These are phyloP conservation scores for Diddensiella transvaalensis DNA, from an alignment of 805 yeast genomes.

Conservation along the genomic window DNA sequence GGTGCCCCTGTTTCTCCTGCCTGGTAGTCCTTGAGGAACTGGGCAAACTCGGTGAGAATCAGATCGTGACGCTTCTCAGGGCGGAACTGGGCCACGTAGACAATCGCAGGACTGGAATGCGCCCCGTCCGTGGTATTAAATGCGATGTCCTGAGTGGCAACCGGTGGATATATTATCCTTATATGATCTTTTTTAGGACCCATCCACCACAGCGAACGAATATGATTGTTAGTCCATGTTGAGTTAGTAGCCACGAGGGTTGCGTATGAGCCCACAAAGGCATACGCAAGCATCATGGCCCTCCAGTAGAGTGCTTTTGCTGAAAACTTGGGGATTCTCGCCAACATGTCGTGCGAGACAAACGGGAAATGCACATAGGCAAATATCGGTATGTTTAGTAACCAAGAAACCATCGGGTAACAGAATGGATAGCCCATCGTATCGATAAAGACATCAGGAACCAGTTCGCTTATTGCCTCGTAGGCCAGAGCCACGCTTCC, in stretches of 20 bases:
- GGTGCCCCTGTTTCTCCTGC: constrained; percentile 23
- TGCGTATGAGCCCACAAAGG: constrained; percentile 61
- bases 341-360: constrained; percentile 82
- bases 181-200: constrained; percentile 37
- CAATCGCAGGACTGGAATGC: constrained; percentile 31
- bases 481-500: constrained; percentile 68
- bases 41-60: constrained; percentile 59
- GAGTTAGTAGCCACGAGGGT: constrained; percentile 74
- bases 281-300: constrained; percentile 58
- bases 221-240: constrained; percentile 86
- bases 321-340: constrained; percentile 23
- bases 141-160: constrained; percentile 61
- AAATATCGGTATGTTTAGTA: constrained; percentile 67
- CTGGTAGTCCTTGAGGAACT: constrained; percentile 40
- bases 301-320: constrained; percentile 69
- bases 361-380: constrained; percentile 96
- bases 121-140: constrained; percentile 26
- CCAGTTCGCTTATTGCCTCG: constrained; percentile 63
- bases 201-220: constrained; percentile 58
- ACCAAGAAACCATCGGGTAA: constrained; percentile 58
- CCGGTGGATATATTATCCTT: constrained; percentile 79
- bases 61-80: constrained; percentile 89
- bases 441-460: constrained; percentile 90
- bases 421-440: constrained; percentile 92
- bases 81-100: constrained; percentile 86